These are phyloP conservation scores for Skeletonema potamos DNA, from an alignment of 108 stramenopile species.

Conservation along the genomic window DNA sequence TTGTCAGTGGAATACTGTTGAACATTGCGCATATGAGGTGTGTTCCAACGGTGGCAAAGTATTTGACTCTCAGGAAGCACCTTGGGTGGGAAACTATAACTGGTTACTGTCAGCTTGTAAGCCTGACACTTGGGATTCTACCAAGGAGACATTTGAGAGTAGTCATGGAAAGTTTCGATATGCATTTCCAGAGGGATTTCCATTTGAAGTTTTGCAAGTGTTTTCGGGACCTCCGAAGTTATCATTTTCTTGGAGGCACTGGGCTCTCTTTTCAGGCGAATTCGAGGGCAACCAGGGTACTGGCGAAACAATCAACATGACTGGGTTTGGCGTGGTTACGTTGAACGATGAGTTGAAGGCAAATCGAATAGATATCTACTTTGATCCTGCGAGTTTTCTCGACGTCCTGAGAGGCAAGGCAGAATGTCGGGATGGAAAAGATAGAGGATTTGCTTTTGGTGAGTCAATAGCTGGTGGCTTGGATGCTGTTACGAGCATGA, in stretches of 20 bases:
- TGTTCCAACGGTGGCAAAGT: conserved; percentile 51
- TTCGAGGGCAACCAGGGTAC: conserved; percentile 49
- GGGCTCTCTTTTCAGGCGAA: conserved; percentile 49
- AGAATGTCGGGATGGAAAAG: conserved; percentile 1
- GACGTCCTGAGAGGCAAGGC: conserved; percentile 40
- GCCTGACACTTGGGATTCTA: conserved; percentile 36
- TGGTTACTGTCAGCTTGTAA: conserved; percentile 43
- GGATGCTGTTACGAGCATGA: conserved; percentile 4
- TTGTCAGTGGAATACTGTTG: conserved; percentile 38
- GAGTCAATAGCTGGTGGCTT: conserved; percentile 17
- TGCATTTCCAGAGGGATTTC: conserved; percentile 56
- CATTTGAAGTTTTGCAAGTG: conserved; percentile 58
- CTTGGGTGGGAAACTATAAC: conserved; percentile 54
- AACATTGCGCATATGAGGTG: conserved; percentile 36
- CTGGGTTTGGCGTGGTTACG: conserved; percentile 47
- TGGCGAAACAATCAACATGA: conserved; percentile 57
- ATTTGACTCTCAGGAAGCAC: conserved; percentile 40
- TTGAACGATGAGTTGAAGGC: conserved; percentile 49
- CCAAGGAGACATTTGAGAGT: conserved; percentile 40
- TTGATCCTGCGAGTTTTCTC: conserved; percentile 41
- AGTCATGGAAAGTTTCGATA: conserved; percentile 50
- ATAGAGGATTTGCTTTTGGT: conserved; percentile 5
- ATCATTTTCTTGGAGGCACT: conserved; percentile 59
- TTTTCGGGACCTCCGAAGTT: conserved; percentile 53
- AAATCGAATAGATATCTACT: conserved; percentile 38